These are phyloP conservation scores for Chrysanthemum makinoi DNA, from an alignment of 129 eudicot genomes.

Conservation along the genomic window DNA sequence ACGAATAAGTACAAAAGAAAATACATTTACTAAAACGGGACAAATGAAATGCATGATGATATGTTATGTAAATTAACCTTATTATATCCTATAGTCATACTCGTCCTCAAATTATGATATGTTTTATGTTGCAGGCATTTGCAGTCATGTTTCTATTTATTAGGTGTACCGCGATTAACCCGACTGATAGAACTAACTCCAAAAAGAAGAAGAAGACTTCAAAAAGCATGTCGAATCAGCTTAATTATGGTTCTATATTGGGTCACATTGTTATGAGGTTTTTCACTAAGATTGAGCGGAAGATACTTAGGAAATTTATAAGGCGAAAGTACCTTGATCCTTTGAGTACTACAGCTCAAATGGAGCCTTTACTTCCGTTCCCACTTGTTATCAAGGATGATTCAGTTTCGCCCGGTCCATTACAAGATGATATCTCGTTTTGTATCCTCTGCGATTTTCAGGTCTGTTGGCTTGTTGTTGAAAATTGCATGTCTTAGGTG, in stretches of 20 bases:
- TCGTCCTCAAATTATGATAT: neutral
- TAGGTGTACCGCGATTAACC: constrained; percentile 75
- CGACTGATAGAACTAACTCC: constrained; percentile 57
- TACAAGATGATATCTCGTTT: constrained; percentile 69
- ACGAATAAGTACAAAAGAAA: too few species aligned
- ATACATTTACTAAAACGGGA: neutral
- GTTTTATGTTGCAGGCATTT: constrained; percentile 54
- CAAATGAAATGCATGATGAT: neutral
- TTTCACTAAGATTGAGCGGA: constrained; percentile 71
- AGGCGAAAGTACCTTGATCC: constrained; percentile 84
- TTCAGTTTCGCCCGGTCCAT: constrained; percentile 47
- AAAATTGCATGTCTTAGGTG: neutral
- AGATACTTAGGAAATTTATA: constrained; percentile 61
- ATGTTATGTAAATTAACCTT: too few species aligned
- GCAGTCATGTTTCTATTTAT: constrained; percentile 64
- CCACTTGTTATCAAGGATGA: constrained; percentile 82
- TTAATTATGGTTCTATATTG: constrained; percentile 60
- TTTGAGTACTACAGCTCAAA: constrained; percentile 52
- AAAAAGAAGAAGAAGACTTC: constrained; percentile 39
- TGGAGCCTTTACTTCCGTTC: constrained; percentile 80
- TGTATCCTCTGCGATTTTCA: constrained; percentile 78
- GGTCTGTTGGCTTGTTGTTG: constrained; percentile 34
- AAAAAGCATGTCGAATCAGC: constrained; percentile 29
- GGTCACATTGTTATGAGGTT: constrained; percentile 55
- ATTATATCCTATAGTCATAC: too few species aligned